Base-by-base conservation (phyloP, 2,329 filamentous ascomycete species). In the Emergomyces africanus region DNA sequence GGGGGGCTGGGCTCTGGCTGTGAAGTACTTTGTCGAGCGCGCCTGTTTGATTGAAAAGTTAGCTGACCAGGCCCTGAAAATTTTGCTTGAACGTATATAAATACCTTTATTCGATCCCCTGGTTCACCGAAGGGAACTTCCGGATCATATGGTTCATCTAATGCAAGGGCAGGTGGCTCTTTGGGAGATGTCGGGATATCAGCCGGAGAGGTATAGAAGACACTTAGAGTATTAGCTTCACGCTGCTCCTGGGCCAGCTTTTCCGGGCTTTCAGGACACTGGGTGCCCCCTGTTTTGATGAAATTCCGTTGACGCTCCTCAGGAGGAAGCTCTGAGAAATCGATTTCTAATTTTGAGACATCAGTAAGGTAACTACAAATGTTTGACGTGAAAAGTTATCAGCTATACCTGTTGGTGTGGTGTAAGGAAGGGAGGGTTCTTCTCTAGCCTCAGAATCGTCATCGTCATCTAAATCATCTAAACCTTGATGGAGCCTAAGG, bases 381-480 rank as follows among this genome's bases (percentile, higher is more conserved):
- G 12, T 42, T 33, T 53, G 23, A 1, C 30, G 25, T 8, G 46
- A 35, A 9, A 18, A 2, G 20, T 42, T 30, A 18, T 41, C 59
- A 56, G 42, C 71, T 71, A 59, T 73, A 76, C 72, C 65, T 37
- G 68, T 68, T 4, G 69, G 67, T 41, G 55, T 59, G 41, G 60
- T 63, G 61, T 74, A 77, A 50, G 71, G 67, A 51, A 69, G 63
- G 54, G 74, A 63, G 20, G 68, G 69, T 42, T 73, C 73, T 57
- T 79, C 78, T 2, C 74, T 72, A 35, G 74, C 72, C 14, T 84
- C 81, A 1, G 54, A 39, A 30, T 85, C 83, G 33, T 85, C 83
- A 14, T 85, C 82, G 30, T 84, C 82, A 49, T 82, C 78, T 12
- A 82, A 72, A 51, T 82, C 79, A 61, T 82, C 80, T 66, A 81